Conservation (phyloP, 768 basidiomycete genomes). For the Hirschioporus abietinus region DNA sequence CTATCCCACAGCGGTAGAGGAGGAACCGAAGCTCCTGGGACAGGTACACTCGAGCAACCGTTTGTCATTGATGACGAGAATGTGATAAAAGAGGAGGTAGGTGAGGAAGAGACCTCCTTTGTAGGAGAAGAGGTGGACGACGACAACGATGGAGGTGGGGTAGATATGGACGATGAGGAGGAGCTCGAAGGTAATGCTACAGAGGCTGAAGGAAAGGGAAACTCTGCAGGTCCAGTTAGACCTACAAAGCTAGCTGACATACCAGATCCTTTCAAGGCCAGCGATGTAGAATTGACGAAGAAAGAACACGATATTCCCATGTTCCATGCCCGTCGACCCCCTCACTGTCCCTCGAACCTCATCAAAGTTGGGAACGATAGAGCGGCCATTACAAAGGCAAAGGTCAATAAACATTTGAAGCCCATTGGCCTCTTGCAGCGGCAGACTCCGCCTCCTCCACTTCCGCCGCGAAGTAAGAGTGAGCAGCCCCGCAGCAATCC, state of each 20-base stretch:
- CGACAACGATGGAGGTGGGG: constrained; percentile 20
- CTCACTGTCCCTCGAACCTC: not conserved
- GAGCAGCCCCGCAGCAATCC: not conserved
- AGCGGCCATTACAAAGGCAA: not conserved
- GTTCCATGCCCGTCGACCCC: not conserved
- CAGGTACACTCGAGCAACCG: constrained; percentile 26
- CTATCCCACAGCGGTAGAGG: not conserved
- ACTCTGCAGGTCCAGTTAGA: constrained; percentile 7
- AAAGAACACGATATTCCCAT: not conserved
- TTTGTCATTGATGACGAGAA: constrained; percentile 45
- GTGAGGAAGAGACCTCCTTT: constrained; percentile 5
- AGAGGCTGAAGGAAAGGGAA: constrained; percentile 33
- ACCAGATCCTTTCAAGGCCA: not conserved
- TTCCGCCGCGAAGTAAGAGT: not conserved
- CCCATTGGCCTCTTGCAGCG: not conserved
- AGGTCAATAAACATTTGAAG: not conserved
- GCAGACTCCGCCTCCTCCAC: not conserved
- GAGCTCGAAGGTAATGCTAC: constrained; percentile 53
- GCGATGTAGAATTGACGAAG: not conserved
- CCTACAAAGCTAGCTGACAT: not conserved
- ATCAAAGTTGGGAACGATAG: not conserved
- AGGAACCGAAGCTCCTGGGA: not conserved
- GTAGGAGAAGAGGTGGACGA: constrained; percentile 7
- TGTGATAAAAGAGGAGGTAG: constrained; percentile 38
- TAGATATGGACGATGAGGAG: constrained; percentile 24